Evolutionary conservation across 106 monocot genomes (phyloP).

Genomic region (Narthecium ossifragum): DNA sequence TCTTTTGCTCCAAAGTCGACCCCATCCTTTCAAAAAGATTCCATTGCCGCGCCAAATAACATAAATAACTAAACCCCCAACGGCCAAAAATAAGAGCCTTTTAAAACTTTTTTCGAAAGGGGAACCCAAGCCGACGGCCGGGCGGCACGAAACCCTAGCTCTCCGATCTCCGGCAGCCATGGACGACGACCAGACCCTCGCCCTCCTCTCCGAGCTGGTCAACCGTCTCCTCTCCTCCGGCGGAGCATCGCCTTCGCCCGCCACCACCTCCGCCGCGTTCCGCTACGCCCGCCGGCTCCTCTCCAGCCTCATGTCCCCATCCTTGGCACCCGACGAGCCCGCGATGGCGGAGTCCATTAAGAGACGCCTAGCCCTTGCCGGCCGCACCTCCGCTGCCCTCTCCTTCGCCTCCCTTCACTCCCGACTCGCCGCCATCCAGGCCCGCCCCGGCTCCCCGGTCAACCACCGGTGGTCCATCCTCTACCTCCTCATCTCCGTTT

Average conservation of each 20-base stretch:
- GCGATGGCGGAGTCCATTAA: slow-evolving; percentile 81
- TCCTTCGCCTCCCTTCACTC: slow-evolving; percentile 70
- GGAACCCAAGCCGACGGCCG: background rate
- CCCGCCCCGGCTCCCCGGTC: slow-evolving; percentile 25
- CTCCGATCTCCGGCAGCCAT: slow-evolving; percentile 32
- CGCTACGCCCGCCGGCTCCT: slow-evolving; percentile 79
- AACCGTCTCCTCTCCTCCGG: slow-evolving; percentile 50
- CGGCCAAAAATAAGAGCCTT: background rate
- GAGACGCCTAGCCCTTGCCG: slow-evolving; percentile 53
- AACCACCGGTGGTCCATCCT: too few species aligned
- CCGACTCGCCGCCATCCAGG: slow-evolving; percentile 38
- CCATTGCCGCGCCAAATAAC: slow-evolving; percentile 19
- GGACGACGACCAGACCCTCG: slow-evolving; percentile 70
- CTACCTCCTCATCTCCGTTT: slow-evolving; percentile 63
- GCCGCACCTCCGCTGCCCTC: slow-evolving; percentile 66
- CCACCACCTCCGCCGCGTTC: slow-evolving; percentile 21
- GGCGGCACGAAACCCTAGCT: slow-evolving; percentile 6
- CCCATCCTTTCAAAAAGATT: slow-evolving; percentile 14
- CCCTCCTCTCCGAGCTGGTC: slow-evolving; percentile 81
- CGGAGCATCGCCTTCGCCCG: too few species aligned
- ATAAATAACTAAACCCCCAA: background rate
- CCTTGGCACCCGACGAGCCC: slow-evolving; percentile 49
- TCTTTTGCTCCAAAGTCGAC: too few species aligned
- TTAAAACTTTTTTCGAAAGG: too few species aligned
- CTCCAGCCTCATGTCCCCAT: slow-evolving; percentile 59